These are phyloP conservation scores for Gnomoniopsis smithogilvyi DNA, from an alignment of 2,329 filamentous ascomycete species.

Conservation along the genomic window DNA sequence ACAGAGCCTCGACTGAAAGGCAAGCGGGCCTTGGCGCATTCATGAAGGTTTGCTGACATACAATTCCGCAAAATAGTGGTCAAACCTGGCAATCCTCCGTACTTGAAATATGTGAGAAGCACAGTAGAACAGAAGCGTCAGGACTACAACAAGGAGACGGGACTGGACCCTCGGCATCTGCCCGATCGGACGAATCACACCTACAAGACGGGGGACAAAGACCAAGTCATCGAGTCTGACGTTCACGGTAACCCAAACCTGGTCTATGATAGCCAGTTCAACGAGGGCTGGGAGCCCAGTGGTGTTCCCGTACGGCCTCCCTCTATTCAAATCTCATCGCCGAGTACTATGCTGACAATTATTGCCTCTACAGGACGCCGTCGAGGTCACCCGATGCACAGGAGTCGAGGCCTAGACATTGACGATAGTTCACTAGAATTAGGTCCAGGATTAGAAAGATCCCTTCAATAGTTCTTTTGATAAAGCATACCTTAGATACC, in stretches of 20 bases:
- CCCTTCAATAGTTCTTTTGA: too few species aligned
- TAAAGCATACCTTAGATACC: too few species aligned
- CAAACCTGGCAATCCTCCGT: conserved; percentile 67
- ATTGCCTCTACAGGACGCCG: conserved; percentile 40
- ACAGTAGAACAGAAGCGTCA: conserved; percentile 59
- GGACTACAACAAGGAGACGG: conserved; percentile 27
- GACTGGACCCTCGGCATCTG: conserved; percentile 30
- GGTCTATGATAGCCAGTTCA: conserved; percentile 61
- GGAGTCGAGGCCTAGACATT: conserved; percentile 27
- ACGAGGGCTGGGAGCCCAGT: conserved; percentile 66
- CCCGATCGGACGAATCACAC: conserved; percentile 43
- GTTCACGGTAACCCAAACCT: conserved; percentile 58
- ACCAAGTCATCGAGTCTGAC: conserved; percentile 32
- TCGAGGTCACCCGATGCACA: conserved; percentile 63
- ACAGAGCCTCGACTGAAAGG: neutral
- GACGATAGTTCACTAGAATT: neutral
- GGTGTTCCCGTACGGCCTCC: conserved; percentile 43
- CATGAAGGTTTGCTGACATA: neutral
- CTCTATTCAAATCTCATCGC: neutral
- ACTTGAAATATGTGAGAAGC: conserved; percentile 67
- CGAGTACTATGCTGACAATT: neutral
- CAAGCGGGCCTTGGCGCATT: too few species aligned
- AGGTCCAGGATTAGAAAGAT: too few species aligned
- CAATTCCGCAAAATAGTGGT: conserved; percentile 41
- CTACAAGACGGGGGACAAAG: conserved; percentile 54